phyloP scores from a whole-genome alignment of 1,284 basidiomycete genomes.

The Hortiboletus rubellus region DNA sequence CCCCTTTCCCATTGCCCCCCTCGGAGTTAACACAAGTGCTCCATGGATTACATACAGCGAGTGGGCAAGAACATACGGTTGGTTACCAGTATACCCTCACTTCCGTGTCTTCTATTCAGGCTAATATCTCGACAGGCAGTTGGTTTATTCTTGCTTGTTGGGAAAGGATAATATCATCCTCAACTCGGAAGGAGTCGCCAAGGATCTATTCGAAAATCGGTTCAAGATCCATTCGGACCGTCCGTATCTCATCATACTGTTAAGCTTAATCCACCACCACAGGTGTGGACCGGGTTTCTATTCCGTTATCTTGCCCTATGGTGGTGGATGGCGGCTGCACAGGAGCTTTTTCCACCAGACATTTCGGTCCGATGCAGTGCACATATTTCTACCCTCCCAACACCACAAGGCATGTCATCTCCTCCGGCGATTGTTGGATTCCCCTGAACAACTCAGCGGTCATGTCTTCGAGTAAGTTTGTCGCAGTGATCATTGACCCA shows the following conservation, averaged over 20 bases:
- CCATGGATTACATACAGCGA: no score
- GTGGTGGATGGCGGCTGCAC: conserved; percentile 39
- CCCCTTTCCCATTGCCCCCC: background rate
- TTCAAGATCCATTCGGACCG: conserved; percentile 10
- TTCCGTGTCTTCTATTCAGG: no score
- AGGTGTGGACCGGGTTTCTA: conserved; percentile 42
- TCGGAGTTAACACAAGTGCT: no score
- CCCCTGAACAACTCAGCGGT: conserved; percentile 23
- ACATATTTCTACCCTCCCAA: conserved; percentile 26
- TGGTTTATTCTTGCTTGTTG: no score
- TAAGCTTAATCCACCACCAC: background rate
- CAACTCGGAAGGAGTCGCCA: conserved; percentile 4
- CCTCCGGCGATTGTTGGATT: conserved; percentile 24
- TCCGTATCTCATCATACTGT: background rate
- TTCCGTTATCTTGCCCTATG: conserved; percentile 36
- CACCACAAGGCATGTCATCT: conserved; percentile 5
- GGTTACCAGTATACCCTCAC: no score
- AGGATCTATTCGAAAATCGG: conserved; percentile 1
- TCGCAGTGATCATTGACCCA: background rate
- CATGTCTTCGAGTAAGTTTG: conserved; percentile 21
- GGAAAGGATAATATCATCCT: conserved; percentile 6
- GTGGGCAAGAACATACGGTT: no score
- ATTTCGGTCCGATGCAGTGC: conserved; percentile 1
- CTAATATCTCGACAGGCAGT: no score
- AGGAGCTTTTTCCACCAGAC: conserved; percentile 37